Evolutionary conservation across 192 early-diverging fungal species (phyloP).

Genomic region (Backusella luteola): DNA sequence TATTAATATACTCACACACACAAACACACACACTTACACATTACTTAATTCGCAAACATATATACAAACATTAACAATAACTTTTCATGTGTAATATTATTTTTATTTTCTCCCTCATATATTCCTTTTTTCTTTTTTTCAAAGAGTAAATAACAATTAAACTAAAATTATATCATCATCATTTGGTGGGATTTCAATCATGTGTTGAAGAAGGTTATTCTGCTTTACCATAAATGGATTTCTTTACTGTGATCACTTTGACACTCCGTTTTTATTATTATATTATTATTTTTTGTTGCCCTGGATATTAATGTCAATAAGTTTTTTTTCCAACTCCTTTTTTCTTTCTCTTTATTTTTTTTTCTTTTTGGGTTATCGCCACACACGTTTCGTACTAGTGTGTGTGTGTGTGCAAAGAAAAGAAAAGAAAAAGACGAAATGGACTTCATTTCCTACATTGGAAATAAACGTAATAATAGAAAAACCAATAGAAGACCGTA

Average conservation of each 20-base stretch:
- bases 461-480: conserved; percentile 15
- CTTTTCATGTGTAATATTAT: neutral
- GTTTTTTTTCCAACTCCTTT: neutral
- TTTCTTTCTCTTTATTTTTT: neutral
- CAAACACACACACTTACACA: neutral
- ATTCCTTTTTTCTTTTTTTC: neutral
- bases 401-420: neutral
- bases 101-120: neutral
- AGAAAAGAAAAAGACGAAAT: neutral
- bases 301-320: neutral
- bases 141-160: neutral
- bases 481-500: conserved; percentile 13
- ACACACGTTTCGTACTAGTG: neutral
- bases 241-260: neutral
- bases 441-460: conserved; percentile 16
- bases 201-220: neutral
- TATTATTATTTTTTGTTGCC: neutral
- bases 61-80: neutral
- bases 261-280: neutral
- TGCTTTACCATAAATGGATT: neutral
- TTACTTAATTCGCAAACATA: neutral
- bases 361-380: neutral
- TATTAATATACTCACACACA: neutral
- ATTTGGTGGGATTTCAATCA: neutral
- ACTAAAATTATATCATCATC: neutral